phyloP scores from a whole-genome alignment of 768 basidiomycete species.

The Termitomyces sp. region DNA sequence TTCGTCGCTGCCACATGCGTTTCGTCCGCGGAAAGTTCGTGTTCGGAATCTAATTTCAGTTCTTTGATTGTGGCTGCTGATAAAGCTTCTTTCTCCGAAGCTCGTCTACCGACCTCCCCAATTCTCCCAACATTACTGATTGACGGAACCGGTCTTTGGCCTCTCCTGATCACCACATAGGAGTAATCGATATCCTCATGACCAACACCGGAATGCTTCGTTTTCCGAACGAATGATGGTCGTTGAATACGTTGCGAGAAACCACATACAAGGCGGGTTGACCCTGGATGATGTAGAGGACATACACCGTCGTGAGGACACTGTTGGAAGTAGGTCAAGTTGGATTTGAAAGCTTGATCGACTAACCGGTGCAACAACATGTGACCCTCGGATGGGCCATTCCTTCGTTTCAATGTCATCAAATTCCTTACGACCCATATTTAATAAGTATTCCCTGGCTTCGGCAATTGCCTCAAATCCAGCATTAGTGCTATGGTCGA shows the following conservation, averaged over 20 bases:
- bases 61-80: conserved; percentile 30
- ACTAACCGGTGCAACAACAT: conserved; percentile 86
- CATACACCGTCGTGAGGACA: conserved; percentile 90
- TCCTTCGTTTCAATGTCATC: conserved; percentile 36
- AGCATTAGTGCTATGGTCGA: conserved; percentile 73
- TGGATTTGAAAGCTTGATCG: not conserved
- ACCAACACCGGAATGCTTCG: conserved; percentile 80
- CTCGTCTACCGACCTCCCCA: conserved; percentile 47
- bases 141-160: conserved; percentile 49
- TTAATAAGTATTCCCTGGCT: conserved; percentile 69
- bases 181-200: conserved; percentile 88
- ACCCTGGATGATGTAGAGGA: conserved; percentile 62
- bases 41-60: conserved; percentile 33
- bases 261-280: conserved; percentile 58
- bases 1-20: conserved; percentile 5
- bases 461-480: conserved; percentile 80
- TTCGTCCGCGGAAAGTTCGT: conserved; percentile 7
- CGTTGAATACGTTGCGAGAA: conserved; percentile 87
- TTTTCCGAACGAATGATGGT: conserved; percentile 78
- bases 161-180: conserved; percentile 85
- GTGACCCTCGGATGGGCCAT: conserved; percentile 47
- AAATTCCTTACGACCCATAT: conserved; percentile 54
- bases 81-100: conserved; percentile 28
- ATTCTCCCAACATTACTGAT: conserved; percentile 41
- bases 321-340: conserved; percentile 29